These are phyloP conservation scores for Leishmania turanica DNA, from an alignment of 208 protist genomes.

Conservation along the genomic window DNA sequence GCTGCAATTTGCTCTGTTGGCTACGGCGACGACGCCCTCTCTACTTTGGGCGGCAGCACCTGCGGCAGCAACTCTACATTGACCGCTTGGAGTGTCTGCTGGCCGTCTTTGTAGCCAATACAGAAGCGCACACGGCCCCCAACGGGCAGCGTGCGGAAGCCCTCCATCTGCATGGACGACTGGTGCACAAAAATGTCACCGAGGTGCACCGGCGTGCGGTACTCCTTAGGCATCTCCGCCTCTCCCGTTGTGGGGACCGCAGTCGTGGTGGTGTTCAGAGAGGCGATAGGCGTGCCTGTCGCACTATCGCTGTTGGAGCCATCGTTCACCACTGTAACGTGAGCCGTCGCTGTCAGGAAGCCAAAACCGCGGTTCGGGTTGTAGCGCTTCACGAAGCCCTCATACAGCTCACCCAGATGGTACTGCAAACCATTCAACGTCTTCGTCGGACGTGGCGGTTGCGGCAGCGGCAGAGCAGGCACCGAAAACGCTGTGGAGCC, in stretches of 20 bases:
- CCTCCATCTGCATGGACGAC: slow-evolving; percentile 61
- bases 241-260: neutral
- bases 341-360: slow-evolving; percentile 55
- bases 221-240: slow-evolving; percentile 13
- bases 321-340: slow-evolving; percentile 14
- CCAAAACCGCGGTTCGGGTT: slow-evolving; percentile 67
- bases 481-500: slow-evolving; percentile 1
- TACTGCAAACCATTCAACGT: slow-evolving; percentile 49
- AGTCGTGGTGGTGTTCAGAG: slow-evolving; percentile 1
- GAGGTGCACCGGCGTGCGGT: slow-evolving; percentile 33
- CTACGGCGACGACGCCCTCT: neutral
- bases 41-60: slow-evolving; percentile 6
- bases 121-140: slow-evolving; percentile 59
- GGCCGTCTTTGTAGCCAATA: slow-evolving; percentile 50
- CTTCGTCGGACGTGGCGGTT: slow-evolving; percentile 4
- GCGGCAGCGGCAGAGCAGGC: neutral
- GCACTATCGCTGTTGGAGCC: neutral
- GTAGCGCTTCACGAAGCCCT: slow-evolving; percentile 71
- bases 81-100: slow-evolving; percentile 50
- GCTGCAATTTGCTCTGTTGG: neutral
- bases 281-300: neutral
- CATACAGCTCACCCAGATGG: slow-evolving; percentile 56
- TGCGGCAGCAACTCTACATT: slow-evolving; percentile 46
- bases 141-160: slow-evolving; percentile 54
- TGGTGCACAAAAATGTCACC: slow-evolving; percentile 79